phyloP scores from a whole-genome alignment of 192 early-diverging fungal genomes.

The Paraglomus occultum region DNA sequence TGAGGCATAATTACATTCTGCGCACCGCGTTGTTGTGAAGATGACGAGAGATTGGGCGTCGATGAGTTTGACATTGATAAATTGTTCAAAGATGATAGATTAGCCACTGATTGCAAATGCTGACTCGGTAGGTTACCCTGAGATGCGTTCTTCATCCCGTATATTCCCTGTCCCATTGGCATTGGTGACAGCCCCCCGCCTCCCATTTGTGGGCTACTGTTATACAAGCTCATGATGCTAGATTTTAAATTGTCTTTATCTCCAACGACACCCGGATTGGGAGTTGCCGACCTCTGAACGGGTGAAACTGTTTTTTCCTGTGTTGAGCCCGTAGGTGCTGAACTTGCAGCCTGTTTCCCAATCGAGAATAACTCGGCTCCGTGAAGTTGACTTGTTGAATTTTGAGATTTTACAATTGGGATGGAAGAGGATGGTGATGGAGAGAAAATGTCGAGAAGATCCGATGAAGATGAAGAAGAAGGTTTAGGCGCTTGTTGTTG shows the following conservation, averaged over 20 bases:
- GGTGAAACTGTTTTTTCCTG: conserved; percentile 9
- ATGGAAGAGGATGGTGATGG: conserved; percentile 22
- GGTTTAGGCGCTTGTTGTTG: conserved; percentile 24
- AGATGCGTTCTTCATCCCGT: not conserved
- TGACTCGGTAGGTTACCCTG: not conserved
- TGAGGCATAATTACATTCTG: not conserved
- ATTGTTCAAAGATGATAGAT: not conserved
- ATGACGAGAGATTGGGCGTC: not conserved
- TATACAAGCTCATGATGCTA: conserved; percentile 10
- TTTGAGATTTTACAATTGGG: not conserved
- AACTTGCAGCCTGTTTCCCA: not conserved
- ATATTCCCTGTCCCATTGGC: not conserved
- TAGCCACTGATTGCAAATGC: not conserved
- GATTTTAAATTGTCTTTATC: conserved; percentile 11
- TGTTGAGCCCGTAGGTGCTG: conserved; percentile 17
- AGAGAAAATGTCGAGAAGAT: conserved; percentile 32
- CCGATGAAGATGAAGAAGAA: conserved; percentile 15
- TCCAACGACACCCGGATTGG: not conserved
- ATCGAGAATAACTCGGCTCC: conserved; percentile 44
- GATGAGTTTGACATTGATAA: too few species aligned
- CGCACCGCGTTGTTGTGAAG: not conserved
- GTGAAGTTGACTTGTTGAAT: conserved; percentile 33
- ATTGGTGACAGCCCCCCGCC: not conserved
- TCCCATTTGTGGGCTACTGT: not conserved
- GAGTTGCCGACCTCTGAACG: conserved; percentile 2